A percentile compares a stretch with the other conserved stretches of the same genome.
phyloP scores from a whole-genome alignment of 108 stramenopile genomes.

The Skeletonema menzelii region DNA sequence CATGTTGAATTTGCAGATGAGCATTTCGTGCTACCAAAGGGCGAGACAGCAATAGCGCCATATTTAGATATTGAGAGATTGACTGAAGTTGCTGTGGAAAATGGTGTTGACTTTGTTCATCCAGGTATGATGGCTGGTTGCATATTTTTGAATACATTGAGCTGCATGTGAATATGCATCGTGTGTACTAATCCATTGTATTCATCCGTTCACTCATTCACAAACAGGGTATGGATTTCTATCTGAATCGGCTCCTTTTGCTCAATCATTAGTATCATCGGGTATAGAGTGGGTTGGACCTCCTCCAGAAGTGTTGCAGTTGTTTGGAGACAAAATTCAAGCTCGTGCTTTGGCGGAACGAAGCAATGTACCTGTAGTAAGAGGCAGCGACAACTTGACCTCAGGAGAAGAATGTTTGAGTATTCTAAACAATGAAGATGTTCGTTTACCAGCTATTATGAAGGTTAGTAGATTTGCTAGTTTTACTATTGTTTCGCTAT shows the following conservation, averaged over 20 bases:
- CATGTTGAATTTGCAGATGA: slow-evolving; percentile 76
- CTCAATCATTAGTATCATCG: slow-evolving; percentile 49
- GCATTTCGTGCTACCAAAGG: slow-evolving; percentile 43
- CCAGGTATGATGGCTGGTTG: slow-evolving; percentile 41
- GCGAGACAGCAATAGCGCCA: slow-evolving; percentile 58
- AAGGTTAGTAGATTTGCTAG: slow-evolving; percentile 16
- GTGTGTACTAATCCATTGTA: too few species aligned
- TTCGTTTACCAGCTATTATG: slow-evolving; percentile 44
- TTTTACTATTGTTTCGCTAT: too few species aligned
- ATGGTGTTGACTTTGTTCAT: slow-evolving; percentile 72
- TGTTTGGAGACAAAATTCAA: slow-evolving; percentile 91
- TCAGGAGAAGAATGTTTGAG: slow-evolving; percentile 31
- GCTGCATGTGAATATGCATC: too few species aligned
- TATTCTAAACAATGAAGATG: slow-evolving; percentile 33
- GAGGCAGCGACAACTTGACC: slow-evolving; percentile 69
- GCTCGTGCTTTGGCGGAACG: slow-evolving; percentile 75
- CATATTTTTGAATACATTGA: neutral
- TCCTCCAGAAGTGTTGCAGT: slow-evolving; percentile 60
- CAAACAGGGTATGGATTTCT: slow-evolving; percentile 83
- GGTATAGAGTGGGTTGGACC: slow-evolving; percentile 90
- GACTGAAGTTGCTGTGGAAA: slow-evolving; percentile 49
- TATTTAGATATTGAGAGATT: slow-evolving; percentile 54
- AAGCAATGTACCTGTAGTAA: slow-evolving; percentile 84
- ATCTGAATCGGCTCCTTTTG: slow-evolving; percentile 89
- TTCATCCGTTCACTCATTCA: neutral